Evolutionary conservation across 768 basidiomycete species (phyloP), one percentile per base, ranked within the genome.

Genomic region (Galerina marginata): DNA sequence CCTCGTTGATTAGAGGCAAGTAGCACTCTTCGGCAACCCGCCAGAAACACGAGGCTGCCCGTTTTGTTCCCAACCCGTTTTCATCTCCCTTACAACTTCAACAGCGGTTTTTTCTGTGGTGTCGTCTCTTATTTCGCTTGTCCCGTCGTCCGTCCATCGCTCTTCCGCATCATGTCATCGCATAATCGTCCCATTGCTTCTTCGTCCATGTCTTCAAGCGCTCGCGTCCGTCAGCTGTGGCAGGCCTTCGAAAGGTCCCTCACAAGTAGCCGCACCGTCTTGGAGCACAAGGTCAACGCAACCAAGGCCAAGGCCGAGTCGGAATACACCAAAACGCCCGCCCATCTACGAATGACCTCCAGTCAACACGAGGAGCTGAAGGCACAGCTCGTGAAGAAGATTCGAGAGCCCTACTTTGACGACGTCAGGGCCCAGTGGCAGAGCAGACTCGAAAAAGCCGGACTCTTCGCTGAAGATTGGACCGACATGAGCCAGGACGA

Each of bases 381-480:
- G 59, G 53, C 65, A 1, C 58, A 60, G 26, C 50, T 72, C 9
- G 61, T 71, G 15, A 70, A 70, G 46, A 57, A 72, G 45, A 65
- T 76, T 6, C 74, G 74, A 55, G 73, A 75, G 46, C 66, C 71
- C 1, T 69, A 78, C 57, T 75, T 74, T 47, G 63, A 66, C 9
- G 66, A 70, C 36, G 72, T 77, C 29, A 71, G 79, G 50, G 68
- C 70, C 44, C 77, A 81, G 63, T 83, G 83, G 83, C 75, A 80
- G 46, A 60, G 65, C 14, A 65, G 74, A 55, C 69, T 83, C 42
- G 47, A 63, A 9, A 60, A 63, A 9, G 74, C 71, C 9, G 71
- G 75, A 15, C 73, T 83, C 54, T 63, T 65, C 45, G 74, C 74
- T 63, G 78, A 80, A 44, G 76, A 80, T 61, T 84, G 82, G 83